Conservation (phyloP, 1,284 basidiomycete genomes). For the Trichosporon sp. region DNA sequence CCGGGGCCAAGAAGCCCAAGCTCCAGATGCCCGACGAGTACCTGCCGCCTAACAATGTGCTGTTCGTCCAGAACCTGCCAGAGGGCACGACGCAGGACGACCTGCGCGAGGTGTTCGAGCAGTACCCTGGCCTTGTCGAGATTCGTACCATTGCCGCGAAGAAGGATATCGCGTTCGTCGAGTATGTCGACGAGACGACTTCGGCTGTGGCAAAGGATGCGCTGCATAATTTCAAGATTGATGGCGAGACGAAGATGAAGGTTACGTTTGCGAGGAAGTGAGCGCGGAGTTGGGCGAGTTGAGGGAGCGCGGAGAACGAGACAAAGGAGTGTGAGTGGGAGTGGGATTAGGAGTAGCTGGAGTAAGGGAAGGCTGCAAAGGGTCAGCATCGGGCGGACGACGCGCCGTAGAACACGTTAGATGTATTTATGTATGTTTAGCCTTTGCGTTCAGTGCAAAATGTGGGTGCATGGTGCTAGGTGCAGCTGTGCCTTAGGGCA, state of each 20-base stretch:
- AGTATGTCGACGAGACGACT: constrained; percentile 81
- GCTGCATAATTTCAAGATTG: constrained; percentile 91
- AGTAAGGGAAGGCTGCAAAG: too few species aligned
- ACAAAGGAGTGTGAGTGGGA: too few species aligned
- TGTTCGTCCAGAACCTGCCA: constrained; percentile 96
- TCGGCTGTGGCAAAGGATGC: constrained; percentile 88
- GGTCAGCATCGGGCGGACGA: too few species aligned
- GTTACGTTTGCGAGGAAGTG: constrained; percentile 14
- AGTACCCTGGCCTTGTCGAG: constrained; percentile 89
- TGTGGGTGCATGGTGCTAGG: too few species aligned
- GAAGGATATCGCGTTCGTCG: constrained; percentile 93
- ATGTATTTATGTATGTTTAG: neutral
- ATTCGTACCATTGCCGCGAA: constrained; percentile 94
- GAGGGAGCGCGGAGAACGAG: too few species aligned
- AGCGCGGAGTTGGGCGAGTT: too few species aligned
- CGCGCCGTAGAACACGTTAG: neutral
- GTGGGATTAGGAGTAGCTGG: too few species aligned
- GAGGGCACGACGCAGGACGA: constrained; percentile 78
- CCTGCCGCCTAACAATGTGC: constrained; percentile 95
- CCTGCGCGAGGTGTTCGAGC: constrained; percentile 78
- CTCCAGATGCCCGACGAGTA: constrained; percentile 99
- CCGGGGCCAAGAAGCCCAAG: constrained; percentile 50
- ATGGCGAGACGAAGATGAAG: constrained; percentile 40
- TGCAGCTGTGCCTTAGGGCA: neutral
- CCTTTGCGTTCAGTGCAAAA: too few species aligned